phyloP scores from a whole-genome alignment of 805 yeast genomes.

The Cyberlindnera nakhonratchasimensis region DNA sequence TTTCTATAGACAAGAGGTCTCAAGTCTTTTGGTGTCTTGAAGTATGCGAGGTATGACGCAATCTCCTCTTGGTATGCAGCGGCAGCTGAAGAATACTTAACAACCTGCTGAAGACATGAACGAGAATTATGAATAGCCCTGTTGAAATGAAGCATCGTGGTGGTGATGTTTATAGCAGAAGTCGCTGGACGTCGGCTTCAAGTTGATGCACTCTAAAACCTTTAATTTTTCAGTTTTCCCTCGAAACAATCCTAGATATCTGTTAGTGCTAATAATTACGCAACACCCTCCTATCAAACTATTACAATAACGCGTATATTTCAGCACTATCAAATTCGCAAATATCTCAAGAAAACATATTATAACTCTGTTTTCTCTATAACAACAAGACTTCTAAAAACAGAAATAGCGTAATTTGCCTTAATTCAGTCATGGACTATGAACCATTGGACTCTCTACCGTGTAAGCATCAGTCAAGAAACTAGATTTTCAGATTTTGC shows the following conservation, averaged over 20 bases:
- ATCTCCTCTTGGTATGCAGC: conserved; percentile 28
- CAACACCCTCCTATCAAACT: not conserved
- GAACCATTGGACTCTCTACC: conserved; percentile 39
- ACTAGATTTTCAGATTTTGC: not conserved
- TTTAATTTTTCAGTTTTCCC: conserved; percentile 8
- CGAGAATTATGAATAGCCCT: conserved; percentile 19
- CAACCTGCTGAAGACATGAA: conserved; percentile 9
- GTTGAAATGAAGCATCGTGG: conserved; percentile 16
- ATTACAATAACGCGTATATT: conserved; percentile 4
- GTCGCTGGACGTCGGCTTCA: not conserved
- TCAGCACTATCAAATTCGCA: conserved; percentile 2
- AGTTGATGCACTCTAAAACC: not conserved
- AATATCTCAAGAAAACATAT: not conserved
- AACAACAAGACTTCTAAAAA: too few species aligned
- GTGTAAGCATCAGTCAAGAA: conserved; percentile 31
- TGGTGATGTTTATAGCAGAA: not conserved
- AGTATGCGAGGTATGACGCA: conserved; percentile 33
- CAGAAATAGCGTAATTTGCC: too few species aligned
- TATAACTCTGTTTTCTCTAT: not conserved
- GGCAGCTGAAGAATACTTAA: not conserved
- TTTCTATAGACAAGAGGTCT: conserved; percentile 40
- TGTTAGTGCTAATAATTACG: conserved; percentile 18
- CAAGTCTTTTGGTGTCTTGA: conserved; percentile 31
- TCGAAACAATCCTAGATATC: conserved; percentile 2
- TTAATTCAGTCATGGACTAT: conserved; percentile 23